Conservation (phyloP, 257 asterid genomes). For the Paraleonurus japonicus region DNA sequence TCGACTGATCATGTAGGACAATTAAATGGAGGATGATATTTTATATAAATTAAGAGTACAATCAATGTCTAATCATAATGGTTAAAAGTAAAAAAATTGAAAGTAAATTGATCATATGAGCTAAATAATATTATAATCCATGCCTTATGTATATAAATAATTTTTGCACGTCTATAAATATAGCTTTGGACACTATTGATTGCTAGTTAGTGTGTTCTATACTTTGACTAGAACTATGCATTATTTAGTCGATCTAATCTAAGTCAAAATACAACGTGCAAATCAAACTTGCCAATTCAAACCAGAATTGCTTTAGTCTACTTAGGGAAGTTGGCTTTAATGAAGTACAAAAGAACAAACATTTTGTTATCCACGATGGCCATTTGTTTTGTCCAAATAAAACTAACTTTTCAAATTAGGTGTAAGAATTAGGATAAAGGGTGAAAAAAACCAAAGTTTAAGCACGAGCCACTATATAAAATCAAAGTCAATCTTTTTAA, state of each 20-base stretch:
- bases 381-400: background rate
- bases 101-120: too few relatives aligned
- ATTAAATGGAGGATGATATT: too few relatives aligned
- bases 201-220: background rate
- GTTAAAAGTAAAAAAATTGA: too few relatives aligned
- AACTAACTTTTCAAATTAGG: background rate
- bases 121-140: too few relatives aligned
- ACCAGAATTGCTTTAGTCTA: background rate
- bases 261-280: background rate
- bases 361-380: background rate
- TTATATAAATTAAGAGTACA: too few relatives aligned
- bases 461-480: too few relatives aligned
- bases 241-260: background rate
- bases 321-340: background rate
- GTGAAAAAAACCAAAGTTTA: background rate
- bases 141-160: too few relatives aligned
- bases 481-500: too few relatives aligned
- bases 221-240: slow-evolving; percentile 13
- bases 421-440: background rate
- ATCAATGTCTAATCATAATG: too few relatives aligned
- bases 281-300: slow-evolving; percentile 15
- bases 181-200: too few relatives aligned
- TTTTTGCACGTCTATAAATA: too few relatives aligned
- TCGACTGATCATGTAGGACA: too few relatives aligned
- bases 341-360: background rate